A percentile compares a stretch with the other conserved stretches of the same genome.
These are phyloP conservation scores for Spongispora temasekensis DNA, from an alignment of 1,284 basidiomycete genomes.

Conservation along the genomic window DNA sequence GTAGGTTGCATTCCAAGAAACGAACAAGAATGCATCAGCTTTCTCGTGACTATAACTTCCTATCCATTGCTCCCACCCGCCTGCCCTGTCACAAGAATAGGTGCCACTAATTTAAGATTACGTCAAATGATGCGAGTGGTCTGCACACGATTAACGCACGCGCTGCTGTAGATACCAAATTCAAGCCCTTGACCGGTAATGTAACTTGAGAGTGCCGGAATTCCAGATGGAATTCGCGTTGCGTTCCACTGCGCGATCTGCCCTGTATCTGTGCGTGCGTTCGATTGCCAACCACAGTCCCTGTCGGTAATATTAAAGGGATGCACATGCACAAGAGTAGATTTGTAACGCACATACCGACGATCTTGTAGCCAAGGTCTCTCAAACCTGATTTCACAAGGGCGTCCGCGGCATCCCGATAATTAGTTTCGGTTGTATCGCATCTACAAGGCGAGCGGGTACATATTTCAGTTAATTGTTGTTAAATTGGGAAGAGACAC, in stretches of 20 bases:
- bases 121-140: background rate
- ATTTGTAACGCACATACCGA: conserved; percentile 3
- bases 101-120: conserved; percentile 1
- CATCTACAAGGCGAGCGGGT: background rate
- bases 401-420: background rate
- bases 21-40: conserved; percentile 7
- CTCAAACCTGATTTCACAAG: background rate
- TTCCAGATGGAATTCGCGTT: conserved; percentile 10
- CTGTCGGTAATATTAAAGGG: background rate
- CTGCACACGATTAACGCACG: conserved; percentile 4
- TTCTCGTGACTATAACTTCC: conserved; percentile 10
- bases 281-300: conserved; percentile 15
- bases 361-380: conserved; percentile 4
- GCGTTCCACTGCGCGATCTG: conserved; percentile 8
- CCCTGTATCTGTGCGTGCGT: conserved; percentile 1
- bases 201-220: conserved; percentile 12
- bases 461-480: background rate
- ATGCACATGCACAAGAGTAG: background rate
- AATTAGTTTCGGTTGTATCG: background rate
- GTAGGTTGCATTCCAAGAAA: conserved; percentile 9
- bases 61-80: conserved; percentile 3
- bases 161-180: conserved; percentile 11
- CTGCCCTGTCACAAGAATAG: conserved; percentile 5
- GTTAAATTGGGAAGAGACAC: background rate
- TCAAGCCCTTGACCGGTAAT: conserved; percentile 7